A percentile compares a stretch with the other conserved stretches of the same genome.
These are phyloP conservation scores for Colletotrichum somersetense DNA, from an alignment of 2,329 filamentous ascomycete genomes.

Conservation along the genomic window DNA sequence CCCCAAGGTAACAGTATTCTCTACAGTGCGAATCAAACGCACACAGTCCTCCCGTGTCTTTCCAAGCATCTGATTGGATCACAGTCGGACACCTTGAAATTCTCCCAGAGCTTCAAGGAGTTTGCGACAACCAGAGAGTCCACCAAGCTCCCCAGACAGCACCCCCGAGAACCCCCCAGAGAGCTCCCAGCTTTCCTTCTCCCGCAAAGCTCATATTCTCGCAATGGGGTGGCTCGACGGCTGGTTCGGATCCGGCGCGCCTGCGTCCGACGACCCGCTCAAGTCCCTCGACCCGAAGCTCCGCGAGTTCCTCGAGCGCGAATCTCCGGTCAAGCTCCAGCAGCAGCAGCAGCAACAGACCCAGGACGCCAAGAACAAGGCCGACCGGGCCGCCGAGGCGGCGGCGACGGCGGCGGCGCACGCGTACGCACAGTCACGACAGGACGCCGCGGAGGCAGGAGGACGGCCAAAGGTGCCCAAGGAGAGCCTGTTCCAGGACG, in stretches of 20 bases:
- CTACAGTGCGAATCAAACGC: background rate
- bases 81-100: constrained; percentile 29
- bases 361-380: constrained; percentile 30
- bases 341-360: constrained; percentile 20
- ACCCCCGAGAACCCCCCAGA: background rate
- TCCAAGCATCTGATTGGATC: constrained; percentile 37
- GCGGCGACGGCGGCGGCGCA: constrained; percentile 30
- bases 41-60: constrained; percentile 21
- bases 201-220: background rate
- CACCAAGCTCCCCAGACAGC: constrained; percentile 3
- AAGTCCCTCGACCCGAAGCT: constrained; percentile 84
- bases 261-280: constrained; percentile 68
- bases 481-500: constrained; percentile 69
- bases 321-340: constrained; percentile 80
- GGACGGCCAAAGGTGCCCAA: constrained; percentile 55
- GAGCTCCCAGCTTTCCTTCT: background rate
- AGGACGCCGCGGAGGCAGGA: constrained; percentile 10
- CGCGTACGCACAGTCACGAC: constrained; percentile 28
- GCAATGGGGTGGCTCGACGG: constrained; percentile 71
- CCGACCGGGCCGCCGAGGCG: constrained; percentile 42
- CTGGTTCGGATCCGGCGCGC: constrained; percentile 59
- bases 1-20: background rate
- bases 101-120: constrained; percentile 34
- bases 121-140: constrained; percentile 20
- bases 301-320: constrained; percentile 85